Conservation (phyloP, 345 rosid species). For the Bruguiera gymnorhiza region DNA sequence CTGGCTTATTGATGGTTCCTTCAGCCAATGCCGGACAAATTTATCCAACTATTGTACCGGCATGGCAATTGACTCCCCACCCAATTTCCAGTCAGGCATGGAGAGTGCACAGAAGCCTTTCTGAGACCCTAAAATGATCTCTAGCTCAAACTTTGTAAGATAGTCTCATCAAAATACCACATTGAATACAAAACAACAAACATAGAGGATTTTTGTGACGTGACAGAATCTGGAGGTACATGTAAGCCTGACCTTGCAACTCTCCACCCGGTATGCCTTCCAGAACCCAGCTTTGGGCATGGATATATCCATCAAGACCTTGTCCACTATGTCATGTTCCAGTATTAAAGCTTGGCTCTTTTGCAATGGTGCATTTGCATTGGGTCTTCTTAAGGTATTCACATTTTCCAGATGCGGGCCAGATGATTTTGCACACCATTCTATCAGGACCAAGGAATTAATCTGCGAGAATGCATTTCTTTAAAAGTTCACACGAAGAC, state of each 20-base stretch:
- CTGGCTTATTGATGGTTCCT: neutral
- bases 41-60: neutral
- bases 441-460: slow-evolving; percentile 11
- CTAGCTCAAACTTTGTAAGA: no score
- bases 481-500: neutral
- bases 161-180: neutral
- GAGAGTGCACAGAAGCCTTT: neutral
- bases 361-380: neutral
- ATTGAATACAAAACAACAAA: no score
- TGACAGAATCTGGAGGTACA: slow-evolving; percentile 25
- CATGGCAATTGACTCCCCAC: neutral
- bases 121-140: no score
- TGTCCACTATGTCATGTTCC: neutral
- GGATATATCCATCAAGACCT: slow-evolving; percentile 6
- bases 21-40: neutral
- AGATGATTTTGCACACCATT: slow-evolving; percentile 2
- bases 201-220: slow-evolving; percentile 5
- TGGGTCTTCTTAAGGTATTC: slow-evolving; percentile 2
- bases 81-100: no score
- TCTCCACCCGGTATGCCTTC: neutral
- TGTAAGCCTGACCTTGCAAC: slow-evolving; percentile 30
- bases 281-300: neutral
- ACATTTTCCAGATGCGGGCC: slow-evolving; percentile 15
- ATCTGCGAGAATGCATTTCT: neutral
- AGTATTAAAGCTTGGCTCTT: slow-evolving; percentile 8